These are phyloP conservation scores for Sugiyamaella chiloensis DNA, from an alignment of 805 yeast genomes.

Conservation along the genomic window DNA sequence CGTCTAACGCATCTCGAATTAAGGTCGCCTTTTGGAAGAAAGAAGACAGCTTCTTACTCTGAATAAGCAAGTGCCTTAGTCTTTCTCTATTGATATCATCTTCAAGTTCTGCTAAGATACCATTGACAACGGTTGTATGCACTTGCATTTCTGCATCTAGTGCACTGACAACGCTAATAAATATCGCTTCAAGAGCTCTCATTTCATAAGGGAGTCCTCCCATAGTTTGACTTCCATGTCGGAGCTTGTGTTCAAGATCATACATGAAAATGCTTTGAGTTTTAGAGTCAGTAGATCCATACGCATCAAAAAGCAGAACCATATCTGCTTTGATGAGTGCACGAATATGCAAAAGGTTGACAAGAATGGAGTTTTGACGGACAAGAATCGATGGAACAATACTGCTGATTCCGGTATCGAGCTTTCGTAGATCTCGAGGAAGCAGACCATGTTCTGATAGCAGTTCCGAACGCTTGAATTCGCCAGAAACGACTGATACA, in stretches of 20 bases:
- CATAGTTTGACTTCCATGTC: slow-evolving; percentile 35
- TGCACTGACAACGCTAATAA: slow-evolving; percentile 74
- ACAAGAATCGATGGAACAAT: slow-evolving; percentile 88
- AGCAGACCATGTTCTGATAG: slow-evolving; percentile 71
- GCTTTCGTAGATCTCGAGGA: slow-evolving; percentile 87
- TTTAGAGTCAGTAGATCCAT: slow-evolving; percentile 55
- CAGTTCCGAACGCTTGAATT: slow-evolving; percentile 69
- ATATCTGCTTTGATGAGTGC: slow-evolving; percentile 80
- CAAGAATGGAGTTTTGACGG: slow-evolving; percentile 69
- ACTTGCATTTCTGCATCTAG: slow-evolving; percentile 84
- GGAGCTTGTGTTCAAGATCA: slow-evolving; percentile 70
- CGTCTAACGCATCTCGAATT: slow-evolving; percentile 81
- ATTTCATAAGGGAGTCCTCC: slow-evolving; percentile 77
- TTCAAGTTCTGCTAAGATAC: slow-evolving; percentile 75
- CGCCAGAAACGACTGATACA: slow-evolving; percentile 64
- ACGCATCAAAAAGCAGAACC: slow-evolving; percentile 81
- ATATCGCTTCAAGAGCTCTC: slow-evolving; percentile 82
- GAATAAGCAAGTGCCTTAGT: slow-evolving; percentile 72
- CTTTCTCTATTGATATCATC: slow-evolving; percentile 75
- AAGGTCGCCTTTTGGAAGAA: slow-evolving; percentile 81
- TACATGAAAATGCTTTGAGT: slow-evolving; percentile 75
- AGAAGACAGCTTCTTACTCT: slow-evolving; percentile 77
- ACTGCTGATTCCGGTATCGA: slow-evolving; percentile 76
- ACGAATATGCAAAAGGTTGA: slow-evolving; percentile 81
- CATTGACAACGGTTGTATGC: slow-evolving; percentile 70